phyloP scores from a whole-genome alignment of 1,284 basidiomycete genomes.

The Cryptococcus sp. region DNA sequence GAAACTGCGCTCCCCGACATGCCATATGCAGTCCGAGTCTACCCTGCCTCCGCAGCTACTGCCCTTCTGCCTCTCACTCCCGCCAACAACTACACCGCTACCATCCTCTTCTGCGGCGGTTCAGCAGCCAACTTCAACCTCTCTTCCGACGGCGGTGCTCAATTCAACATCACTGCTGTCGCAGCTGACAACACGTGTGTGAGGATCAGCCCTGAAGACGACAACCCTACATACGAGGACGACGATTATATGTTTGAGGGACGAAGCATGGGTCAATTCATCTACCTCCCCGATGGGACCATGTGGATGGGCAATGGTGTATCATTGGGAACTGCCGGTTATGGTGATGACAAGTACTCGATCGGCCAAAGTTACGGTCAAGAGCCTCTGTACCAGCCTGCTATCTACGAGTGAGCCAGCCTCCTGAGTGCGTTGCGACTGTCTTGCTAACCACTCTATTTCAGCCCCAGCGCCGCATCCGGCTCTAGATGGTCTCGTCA shows the following conservation, averaged over 20 bases:
- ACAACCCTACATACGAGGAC: slow-evolving; percentile 60
- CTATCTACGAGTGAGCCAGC: slow-evolving; percentile 62
- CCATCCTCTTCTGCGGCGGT: slow-evolving; percentile 87
- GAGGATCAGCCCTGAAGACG: slow-evolving; percentile 75
- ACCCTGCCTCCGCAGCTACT: slow-evolving; percentile 85
- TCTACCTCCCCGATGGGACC: slow-evolving; percentile 52
- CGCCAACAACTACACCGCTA: slow-evolving; percentile 81
- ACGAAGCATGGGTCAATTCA: slow-evolving; percentile 77
- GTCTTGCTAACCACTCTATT: background rate
- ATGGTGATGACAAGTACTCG: slow-evolving; percentile 52
- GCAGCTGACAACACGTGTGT: slow-evolving; percentile 53
- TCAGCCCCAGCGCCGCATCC: slow-evolving; percentile 58
- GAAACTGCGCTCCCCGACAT: slow-evolving; percentile 50
- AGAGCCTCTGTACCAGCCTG: slow-evolving; percentile 48
- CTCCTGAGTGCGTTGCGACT: background rate
- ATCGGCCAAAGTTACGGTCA: slow-evolving; percentile 50
- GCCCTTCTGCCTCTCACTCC: slow-evolving; percentile 90
- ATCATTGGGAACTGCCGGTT: slow-evolving; percentile 62
- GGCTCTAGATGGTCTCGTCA: slow-evolving; percentile 69
- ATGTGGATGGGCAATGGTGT: slow-evolving; percentile 63
- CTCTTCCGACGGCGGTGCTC: slow-evolving; percentile 45
- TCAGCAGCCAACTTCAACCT: slow-evolving; percentile 57
- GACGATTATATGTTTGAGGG: slow-evolving; percentile 72
- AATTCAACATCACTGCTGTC: slow-evolving; percentile 49
- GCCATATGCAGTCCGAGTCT: slow-evolving; percentile 71